These are phyloP conservation scores for apple (Malus domestica) DNA, from an alignment of 306 rosid species.

Conservation along the genomic window DNA sequence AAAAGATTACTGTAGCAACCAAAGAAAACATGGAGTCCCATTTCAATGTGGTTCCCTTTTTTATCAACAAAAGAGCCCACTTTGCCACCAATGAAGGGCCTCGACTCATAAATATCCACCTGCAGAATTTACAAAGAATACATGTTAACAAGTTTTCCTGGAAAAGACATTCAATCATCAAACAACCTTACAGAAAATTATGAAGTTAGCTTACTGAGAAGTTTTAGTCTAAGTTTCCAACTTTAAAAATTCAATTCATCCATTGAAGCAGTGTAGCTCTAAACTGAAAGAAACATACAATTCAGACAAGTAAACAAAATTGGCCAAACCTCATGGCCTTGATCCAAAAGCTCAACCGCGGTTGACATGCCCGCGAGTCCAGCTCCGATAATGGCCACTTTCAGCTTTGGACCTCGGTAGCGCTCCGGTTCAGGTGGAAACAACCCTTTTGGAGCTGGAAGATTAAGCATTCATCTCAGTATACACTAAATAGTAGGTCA, in stretches of 20 bases:
- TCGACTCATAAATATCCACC: constrained; percentile 95
- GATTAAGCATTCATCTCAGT: constrained; percentile 11
- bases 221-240: not conserved
- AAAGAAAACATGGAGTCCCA: constrained; percentile 97
- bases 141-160: not conserved
- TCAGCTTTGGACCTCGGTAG: constrained; percentile 89
- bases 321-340: constrained; percentile 84
- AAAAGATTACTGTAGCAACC: constrained; percentile 97
- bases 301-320: not conserved
- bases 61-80: constrained; percentile 95
- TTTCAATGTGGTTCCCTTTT: constrained; percentile 89
- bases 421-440: constrained; percentile 93
- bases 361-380: constrained; percentile 99
- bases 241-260: not conserved
- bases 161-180: constrained; percentile 1
- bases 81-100: constrained; percentile 90
- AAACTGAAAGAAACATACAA: not conserved
- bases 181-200: not conserved
- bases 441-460: constrained; percentile 90
- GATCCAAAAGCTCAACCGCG: constrained; percentile 95
- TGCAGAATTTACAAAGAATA: constrained; percentile 26
- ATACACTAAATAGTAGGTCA: constrained; percentile 10
- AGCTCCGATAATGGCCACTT: constrained; percentile 96
- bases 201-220: not conserved
- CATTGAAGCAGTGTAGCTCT: not conserved